phyloP scores from a whole-genome alignment of 2,329 filamentous ascomycete genomes.

The Penicillium palitans region DNA sequence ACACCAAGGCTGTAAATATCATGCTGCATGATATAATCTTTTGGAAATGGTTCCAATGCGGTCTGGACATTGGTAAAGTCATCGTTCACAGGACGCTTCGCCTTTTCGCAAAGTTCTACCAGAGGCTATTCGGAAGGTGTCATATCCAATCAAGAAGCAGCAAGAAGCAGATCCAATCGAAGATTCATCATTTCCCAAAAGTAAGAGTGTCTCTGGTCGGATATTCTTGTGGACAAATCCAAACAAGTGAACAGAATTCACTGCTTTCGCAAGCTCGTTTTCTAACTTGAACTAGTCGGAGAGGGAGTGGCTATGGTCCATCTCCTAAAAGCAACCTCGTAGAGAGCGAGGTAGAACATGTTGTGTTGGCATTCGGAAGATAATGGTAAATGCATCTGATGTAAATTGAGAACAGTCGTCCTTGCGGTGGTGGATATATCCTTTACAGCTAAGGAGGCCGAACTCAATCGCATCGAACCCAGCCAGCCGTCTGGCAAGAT shows the following conservation, averaged over 20 bases:
- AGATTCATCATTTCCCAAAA: constrained; percentile 19
- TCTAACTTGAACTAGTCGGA: not conserved
- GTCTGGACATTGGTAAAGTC: constrained; percentile 52
- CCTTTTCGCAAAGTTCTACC: constrained; percentile 40
- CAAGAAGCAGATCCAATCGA: constrained; percentile 38
- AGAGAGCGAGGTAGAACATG: not conserved
- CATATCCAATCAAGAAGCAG: constrained; percentile 49
- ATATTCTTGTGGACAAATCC: constrained; percentile 41
- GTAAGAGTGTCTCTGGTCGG: constrained; percentile 35
- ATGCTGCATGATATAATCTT: constrained; percentile 53
- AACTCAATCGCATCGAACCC: not conserved
- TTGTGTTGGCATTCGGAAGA: not conserved
- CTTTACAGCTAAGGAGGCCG: not conserved
- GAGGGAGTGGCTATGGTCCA: not conserved
- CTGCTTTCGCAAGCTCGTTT: not conserved
- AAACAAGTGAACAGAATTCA: not conserved
- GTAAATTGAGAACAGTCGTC: not conserved
- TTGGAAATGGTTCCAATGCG: constrained; percentile 47
- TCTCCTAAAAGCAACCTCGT: not conserved
- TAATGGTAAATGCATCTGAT: not conserved
- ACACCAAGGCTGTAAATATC: constrained; percentile 58
- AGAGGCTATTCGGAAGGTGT: not conserved
- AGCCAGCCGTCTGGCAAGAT: not conserved
- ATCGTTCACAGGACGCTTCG: constrained; percentile 35
- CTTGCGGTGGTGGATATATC: not conserved